Conservation (phyloP, 495 filamentous ascomycete species). For the Podospora didyma region DNA sequence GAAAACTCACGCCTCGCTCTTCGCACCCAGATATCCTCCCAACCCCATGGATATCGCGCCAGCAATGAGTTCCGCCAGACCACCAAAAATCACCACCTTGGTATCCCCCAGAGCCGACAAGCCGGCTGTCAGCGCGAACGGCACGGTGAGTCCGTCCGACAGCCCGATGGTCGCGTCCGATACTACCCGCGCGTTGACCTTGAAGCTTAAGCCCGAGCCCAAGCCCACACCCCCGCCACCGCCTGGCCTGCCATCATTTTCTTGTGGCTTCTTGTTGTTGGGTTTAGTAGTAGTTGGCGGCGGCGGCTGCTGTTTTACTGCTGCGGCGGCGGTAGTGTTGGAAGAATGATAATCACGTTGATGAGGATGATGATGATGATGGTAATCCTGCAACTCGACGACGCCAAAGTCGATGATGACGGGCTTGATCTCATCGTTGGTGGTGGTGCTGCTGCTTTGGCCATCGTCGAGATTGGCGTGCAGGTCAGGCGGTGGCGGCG, state of each 20-base stretch:
- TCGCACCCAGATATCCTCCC: slow-evolving; percentile 55
- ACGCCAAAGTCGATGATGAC: no score
- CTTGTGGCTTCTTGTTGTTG: no score
- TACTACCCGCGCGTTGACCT: slow-evolving; percentile 25
- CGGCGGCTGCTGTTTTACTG: no score
- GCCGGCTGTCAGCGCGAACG: slow-evolving; percentile 58
- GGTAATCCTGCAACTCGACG: background rate
- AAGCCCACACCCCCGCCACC: no score
- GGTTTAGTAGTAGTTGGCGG: no score
- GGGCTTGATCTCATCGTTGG: no score
- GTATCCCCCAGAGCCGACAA: slow-evolving; percentile 52
- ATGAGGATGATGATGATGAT: no score
- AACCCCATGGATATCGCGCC: slow-evolving; percentile 65
- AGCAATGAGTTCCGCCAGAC: slow-evolving; percentile 62
- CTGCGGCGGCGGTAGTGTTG: no score
- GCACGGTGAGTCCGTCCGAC: slow-evolving; percentile 57
- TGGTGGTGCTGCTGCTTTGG: background rate
- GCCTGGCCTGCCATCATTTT: no score
- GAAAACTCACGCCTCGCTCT: slow-evolving; percentile 29
- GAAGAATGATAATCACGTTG: no score
- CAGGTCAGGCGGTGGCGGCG: no score
- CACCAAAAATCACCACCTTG: slow-evolving; percentile 58
- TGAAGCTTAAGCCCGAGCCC: background rate
- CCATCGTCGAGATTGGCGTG: no score
- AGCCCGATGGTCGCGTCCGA: slow-evolving; percentile 53